Percentiles rank a stretch among this genome's conserved stretches.
phyloP scores from a whole-genome alignment of 805 yeast genomes.

The Komagataella populi region DNA sequence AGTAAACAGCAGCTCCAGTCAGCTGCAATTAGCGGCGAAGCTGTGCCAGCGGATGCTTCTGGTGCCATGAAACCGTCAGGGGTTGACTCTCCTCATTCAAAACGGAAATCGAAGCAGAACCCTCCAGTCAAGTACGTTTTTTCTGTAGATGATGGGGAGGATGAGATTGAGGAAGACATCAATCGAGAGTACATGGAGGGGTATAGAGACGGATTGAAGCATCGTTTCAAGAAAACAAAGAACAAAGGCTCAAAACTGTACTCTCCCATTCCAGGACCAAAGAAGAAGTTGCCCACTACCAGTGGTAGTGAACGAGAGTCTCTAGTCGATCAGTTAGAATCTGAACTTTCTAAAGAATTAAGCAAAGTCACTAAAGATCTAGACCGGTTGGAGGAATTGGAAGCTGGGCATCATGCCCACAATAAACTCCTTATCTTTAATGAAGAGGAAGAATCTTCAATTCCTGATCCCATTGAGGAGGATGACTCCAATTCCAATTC shows the following conservation, averaged over 20 bases:
- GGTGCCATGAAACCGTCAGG: background rate
- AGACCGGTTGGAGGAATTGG: constrained; percentile 12
- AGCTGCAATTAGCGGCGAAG: background rate
- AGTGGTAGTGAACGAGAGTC: background rate
- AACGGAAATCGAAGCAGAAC: constrained; percentile 7
- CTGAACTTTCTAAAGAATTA: constrained; percentile 12
- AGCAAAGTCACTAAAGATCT: constrained; percentile 12
- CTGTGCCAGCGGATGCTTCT: background rate
- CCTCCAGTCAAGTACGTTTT: constrained; percentile 29
- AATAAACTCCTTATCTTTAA: constrained; percentile 1
- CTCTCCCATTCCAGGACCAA: constrained; percentile 1
- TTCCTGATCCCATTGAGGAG: constrained; percentile 6
- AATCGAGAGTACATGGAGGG: constrained; percentile 59
- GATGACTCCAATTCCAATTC: constrained; percentile 3
- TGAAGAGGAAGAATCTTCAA: constrained; percentile 5
- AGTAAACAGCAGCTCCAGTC: background rate
- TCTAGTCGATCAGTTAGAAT: constrained; percentile 11
- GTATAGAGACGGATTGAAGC: constrained; percentile 52
- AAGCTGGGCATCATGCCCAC: constrained; percentile 8
- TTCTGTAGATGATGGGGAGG: constrained; percentile 74
- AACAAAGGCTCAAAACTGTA: background rate
- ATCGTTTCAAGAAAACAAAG: constrained; percentile 20
- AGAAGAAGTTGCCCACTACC: background rate
- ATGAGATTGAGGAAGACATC: constrained; percentile 51
- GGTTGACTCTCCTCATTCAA: background rate